Conservation (phyloP, 78 protist species). For the Speleostelium caveatum region DNA sequence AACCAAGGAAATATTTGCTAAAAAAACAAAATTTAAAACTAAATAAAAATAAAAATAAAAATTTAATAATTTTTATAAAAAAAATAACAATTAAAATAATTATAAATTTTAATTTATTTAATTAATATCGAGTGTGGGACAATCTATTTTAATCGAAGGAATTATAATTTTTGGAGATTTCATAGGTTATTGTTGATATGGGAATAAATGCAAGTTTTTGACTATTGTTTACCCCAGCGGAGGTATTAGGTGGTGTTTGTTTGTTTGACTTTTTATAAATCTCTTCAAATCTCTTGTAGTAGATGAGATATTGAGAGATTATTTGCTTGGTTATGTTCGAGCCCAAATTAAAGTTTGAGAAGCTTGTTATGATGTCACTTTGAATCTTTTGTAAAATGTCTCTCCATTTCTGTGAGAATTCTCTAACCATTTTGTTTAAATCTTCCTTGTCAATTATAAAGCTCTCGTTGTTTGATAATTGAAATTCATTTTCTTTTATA, state of each 20-base stretch:
- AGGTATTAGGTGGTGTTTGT: constrained; percentile 8
- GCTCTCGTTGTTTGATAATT: neutral
- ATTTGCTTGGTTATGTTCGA: constrained; percentile 51
- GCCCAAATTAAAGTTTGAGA: constrained; percentile 58
- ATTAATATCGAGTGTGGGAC: neutral
- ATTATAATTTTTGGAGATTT: constrained; percentile 40
- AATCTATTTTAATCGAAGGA: neutral
- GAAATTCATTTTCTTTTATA: constrained; percentile 46
- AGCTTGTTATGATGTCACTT: constrained; percentile 36
- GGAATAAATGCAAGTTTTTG: constrained; percentile 24
- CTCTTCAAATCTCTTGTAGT: constrained; percentile 71
- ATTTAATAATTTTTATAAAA: neutral
- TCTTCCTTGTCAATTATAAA: constrained; percentile 9
- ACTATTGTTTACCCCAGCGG: neutral
- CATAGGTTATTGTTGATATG: constrained; percentile 69
- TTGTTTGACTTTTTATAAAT: constrained; percentile 26
- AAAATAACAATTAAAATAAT: neutral
- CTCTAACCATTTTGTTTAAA: neutral
- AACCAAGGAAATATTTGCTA: neutral
- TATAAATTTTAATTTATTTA: no score
- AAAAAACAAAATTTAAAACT: neutral
- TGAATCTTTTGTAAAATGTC: constrained; percentile 48
- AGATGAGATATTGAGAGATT: constrained; percentile 50
- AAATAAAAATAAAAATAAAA: neutral
- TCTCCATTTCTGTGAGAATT: constrained; percentile 45